phyloP scores from a whole-genome alignment of 1,284 basidiomycete genomes.

The Phellopilus nigrolimitatus region DNA sequence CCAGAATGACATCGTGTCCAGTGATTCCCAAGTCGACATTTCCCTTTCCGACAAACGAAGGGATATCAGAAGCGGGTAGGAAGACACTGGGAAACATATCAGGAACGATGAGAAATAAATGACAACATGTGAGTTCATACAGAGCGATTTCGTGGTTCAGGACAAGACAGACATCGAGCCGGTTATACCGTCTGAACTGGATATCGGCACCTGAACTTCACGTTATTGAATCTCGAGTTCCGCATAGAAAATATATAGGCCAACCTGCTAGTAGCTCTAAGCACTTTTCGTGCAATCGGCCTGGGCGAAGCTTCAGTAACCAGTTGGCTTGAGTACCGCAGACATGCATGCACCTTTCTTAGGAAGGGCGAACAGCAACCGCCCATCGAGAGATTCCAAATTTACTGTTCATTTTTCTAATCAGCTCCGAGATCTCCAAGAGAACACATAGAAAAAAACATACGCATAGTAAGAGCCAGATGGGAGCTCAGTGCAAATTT shows the following conservation, averaged over 20 bases:
- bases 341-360: slow-evolving; percentile 76
- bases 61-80: slow-evolving; percentile 95
- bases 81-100: slow-evolving; percentile 72
- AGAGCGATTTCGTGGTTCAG: slow-evolving; percentile 93
- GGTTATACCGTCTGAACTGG: slow-evolving; percentile 85
- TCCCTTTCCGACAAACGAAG: slow-evolving; percentile 97
- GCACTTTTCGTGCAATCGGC: slow-evolving; percentile 91
- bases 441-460: not conserved
- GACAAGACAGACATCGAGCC: slow-evolving; percentile 90
- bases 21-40: slow-evolving; percentile 93
- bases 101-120: slow-evolving; percentile 13
- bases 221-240: slow-evolving; percentile 4
- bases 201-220: slow-evolving; percentile 80
- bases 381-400: slow-evolving; percentile 51
- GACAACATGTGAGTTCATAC: slow-evolving; percentile 38
- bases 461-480: slow-evolving; percentile 7
- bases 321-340: not conserved
- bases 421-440: not conserved
- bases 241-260: slow-evolving; percentile 21
- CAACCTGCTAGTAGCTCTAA: slow-evolving; percentile 77
- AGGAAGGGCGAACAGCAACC: slow-evolving; percentile 92
- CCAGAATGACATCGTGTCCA: slow-evolving; percentile 96
- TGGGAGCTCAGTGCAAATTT: not conserved
- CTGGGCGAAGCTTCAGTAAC: slow-evolving; percentile 35
- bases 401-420: slow-evolving; percentile 3